phyloP scores from a whole-genome alignment of 352 stramenopile genomes.

The Globisporangium emineosum region DNA sequence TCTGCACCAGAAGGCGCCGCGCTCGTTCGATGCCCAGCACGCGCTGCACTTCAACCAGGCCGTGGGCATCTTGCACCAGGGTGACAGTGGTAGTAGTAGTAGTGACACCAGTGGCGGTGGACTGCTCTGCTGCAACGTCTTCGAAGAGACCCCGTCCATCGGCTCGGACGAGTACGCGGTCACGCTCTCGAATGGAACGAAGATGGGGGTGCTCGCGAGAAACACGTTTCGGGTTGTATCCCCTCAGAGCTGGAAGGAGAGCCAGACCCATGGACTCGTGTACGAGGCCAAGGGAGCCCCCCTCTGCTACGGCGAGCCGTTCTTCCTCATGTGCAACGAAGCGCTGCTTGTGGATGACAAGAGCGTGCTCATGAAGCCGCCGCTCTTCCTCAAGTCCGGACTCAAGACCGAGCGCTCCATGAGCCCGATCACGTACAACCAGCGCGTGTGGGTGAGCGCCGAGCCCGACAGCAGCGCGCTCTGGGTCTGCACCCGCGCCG shows the following conservation, averaged over 20 bases:
- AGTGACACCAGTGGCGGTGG: background rate
- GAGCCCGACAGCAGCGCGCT: constrained; percentile 68
- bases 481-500: constrained; percentile 63
- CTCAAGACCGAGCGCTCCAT: constrained; percentile 82
- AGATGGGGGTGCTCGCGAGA: constrained; percentile 30
- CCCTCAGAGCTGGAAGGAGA: constrained; percentile 35
- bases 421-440: constrained; percentile 86
- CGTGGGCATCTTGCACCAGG: constrained; percentile 48
- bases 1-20: constrained; percentile 60
- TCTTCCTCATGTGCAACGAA: constrained; percentile 82
- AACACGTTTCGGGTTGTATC: constrained; percentile 75
- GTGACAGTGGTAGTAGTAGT: constrained; percentile 32
- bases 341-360: constrained; percentile 71
- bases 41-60: constrained; percentile 53
- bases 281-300: constrained; percentile 18
- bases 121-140: constrained; percentile 67
- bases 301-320: constrained; percentile 76
- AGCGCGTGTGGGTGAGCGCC: constrained; percentile 66
- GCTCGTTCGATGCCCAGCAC: constrained; percentile 38
- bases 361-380: constrained; percentile 64
- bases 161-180: constrained; percentile 76
- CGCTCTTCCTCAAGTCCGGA: constrained; percentile 80
- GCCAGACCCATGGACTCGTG: constrained; percentile 26
- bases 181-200: constrained; percentile 22
- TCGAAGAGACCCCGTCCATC: constrained; percentile 80